Base-by-base conservation (phyloP, 768 basidiomycete genomes). In the Pleurotus platypus region DNA sequence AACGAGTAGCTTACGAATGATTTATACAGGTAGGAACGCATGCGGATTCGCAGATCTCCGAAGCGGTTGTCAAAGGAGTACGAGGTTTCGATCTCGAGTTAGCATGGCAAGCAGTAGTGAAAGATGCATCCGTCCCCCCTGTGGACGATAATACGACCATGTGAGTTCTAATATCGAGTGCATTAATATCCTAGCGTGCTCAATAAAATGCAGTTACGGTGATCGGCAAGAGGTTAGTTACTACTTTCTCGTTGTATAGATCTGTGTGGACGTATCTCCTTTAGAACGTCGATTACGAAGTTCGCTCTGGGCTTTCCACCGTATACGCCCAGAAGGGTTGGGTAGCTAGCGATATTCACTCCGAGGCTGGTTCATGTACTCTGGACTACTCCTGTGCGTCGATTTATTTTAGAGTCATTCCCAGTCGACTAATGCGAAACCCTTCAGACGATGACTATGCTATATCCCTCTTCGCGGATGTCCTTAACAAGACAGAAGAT, bases 271-370 rank as follows among this genome's bases (percentile, higher is more conserved):
- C 12, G 7, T 13, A 38, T 37, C 46, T 9, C 46, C 6, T 22
- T 2, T 57, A 90, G 86, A 72, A 81, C 55, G 86, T 91, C 1
- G 86, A 87, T 46, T 90, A 88, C 62, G 90, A 93, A 77, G 90
- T 85, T 5, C 84, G 90, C 26, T 90, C 91, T 0, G 91, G 91
- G 0, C 70, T 92, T 18, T 82, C 84, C 0, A 81, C 86, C 0
- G 80, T 83, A n/a, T 93, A 91, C 61, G 78, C 72, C 8, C 66
- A 76, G 22, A 76, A 80, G 15, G 90, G 89, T 6, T 93, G 85
- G 83, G 90, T 92, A 1, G 90, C 87, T 1, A 78, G 84, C 55
- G 89, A 93, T 59, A 68, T 89, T 15, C 90, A 92, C 65, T 87
- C 89, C 0, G 90, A 92, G 64, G 82, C 89, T 26, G 90, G 80